Evolutionary conservation across 1,284 basidiomycete species (phyloP).

Genomic region (Flammula alnicola): DNA sequence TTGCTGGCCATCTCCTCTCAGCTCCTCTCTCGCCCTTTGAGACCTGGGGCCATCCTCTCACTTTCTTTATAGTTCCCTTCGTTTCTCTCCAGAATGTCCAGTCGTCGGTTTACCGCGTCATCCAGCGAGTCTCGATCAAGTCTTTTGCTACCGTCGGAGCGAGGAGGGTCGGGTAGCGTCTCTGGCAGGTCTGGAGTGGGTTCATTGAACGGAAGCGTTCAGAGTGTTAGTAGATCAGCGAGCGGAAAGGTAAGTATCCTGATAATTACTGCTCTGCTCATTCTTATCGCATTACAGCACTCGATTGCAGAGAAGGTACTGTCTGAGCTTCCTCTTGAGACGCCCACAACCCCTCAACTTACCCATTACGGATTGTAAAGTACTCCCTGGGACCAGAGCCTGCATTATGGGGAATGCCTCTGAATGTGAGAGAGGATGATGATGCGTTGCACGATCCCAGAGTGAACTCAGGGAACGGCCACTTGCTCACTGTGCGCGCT

Average conservation of each 20-base stretch:
- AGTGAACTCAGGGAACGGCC: constrained; percentile 30
- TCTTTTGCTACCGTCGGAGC: constrained; percentile 10
- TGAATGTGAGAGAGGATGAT: constrained; percentile 41
- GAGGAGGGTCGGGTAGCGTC: constrained; percentile 1
- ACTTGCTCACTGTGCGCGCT: constrained; percentile 46
- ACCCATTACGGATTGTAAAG: constrained; percentile 18
- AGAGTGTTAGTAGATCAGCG: neutral
- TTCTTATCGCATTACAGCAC: too few relatives aligned
- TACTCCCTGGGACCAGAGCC: constrained; percentile 38
- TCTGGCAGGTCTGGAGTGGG: constrained; percentile 12
- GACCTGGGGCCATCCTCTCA: neutral
- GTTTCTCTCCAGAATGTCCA: constrained; percentile 11
- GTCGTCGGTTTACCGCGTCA: constrained; percentile 10
- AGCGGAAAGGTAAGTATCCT: constrained; percentile 3
- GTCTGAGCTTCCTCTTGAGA: neutral
- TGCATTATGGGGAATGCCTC: constrained; percentile 35
- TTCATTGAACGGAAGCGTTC: constrained; percentile 5
- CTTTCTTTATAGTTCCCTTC: constrained; percentile 9
- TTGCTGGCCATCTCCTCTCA: neutral
- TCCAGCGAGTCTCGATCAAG: constrained; percentile 11
- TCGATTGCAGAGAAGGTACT: constrained; percentile 18
- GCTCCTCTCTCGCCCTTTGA: neutral
- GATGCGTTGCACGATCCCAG: constrained; percentile 48
- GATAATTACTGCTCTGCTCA: too few relatives aligned
- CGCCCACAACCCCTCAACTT: neutral